Evolutionary conservation across 2,329 filamentous ascomycete species (phyloP).

Genomic region (Alternaria arbusti): DNA sequence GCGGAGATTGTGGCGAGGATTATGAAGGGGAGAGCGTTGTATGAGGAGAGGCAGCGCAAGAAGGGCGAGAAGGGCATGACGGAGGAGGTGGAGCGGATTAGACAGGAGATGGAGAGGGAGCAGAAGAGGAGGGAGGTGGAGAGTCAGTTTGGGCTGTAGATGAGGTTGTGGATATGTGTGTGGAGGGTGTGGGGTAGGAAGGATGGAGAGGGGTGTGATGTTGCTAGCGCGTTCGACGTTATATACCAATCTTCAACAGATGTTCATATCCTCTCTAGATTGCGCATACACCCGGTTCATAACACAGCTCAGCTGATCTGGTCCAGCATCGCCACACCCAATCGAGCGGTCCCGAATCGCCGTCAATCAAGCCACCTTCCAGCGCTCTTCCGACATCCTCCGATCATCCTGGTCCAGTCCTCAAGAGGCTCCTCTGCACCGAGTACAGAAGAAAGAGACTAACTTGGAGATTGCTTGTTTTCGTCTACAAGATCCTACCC

Average conservation of each 20-base stretch:
- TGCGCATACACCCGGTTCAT: no score
- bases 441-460: no score
- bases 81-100: constrained; percentile 61
- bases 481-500: no score
- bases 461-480: no score
- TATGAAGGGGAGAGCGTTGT: constrained; percentile 81
- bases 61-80: constrained; percentile 86
- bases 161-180: background rate
- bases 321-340: no score
- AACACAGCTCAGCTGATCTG: no score
- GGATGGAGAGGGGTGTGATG: background rate
- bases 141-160: constrained; percentile 45
- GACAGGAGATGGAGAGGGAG: constrained; percentile 49
- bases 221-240: background rate
- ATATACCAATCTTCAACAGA: background rate
- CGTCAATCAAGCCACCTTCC: no score
- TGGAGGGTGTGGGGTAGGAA: background rate
- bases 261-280: background rate
- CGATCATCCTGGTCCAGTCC: no score
- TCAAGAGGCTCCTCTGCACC: no score
- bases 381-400: no score
- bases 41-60: constrained; percentile 87
- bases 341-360: no score
- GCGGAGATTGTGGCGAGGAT: constrained; percentile 91
- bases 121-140: constrained; percentile 48